phyloP scores from a whole-genome alignment of 257 asterid genomes.

The Nicotiana sylvestris region DNA sequence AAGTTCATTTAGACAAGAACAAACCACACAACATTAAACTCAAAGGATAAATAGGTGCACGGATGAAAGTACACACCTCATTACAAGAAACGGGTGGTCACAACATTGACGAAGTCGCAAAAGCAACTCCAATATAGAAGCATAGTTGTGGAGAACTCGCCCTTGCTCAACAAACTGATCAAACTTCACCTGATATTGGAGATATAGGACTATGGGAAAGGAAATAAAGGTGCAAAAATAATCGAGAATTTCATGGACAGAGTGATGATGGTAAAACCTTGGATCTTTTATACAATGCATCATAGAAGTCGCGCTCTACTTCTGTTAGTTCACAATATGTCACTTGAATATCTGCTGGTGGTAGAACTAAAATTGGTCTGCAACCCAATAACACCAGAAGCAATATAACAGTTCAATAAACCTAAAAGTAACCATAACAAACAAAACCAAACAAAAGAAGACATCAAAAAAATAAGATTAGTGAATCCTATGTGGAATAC shows the following conservation, averaged over 20 bases:
- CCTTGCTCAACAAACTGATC: slow-evolving; percentile 98
- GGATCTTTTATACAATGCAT: slow-evolving; percentile 83
- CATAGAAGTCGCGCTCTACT: slow-evolving; percentile 85
- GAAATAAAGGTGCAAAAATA: slow-evolving; percentile 4
- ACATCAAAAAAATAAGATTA: slow-evolving; percentile 2
- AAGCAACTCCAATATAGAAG: slow-evolving; percentile 92
- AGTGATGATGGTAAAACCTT: slow-evolving; percentile 45
- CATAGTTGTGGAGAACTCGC: slow-evolving; percentile 93
- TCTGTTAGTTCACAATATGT: slow-evolving; percentile 78
- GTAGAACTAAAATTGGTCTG: slow-evolving; percentile 94
- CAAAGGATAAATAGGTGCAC: neutral
- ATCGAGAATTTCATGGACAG: neutral
- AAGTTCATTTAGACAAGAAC: neutral
- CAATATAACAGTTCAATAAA: slow-evolving; percentile 11
- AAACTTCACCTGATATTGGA: slow-evolving; percentile 66
- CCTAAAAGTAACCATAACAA: slow-evolving; percentile 14
- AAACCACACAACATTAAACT: slow-evolving; percentile 5
- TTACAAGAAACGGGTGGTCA: slow-evolving; percentile 95
- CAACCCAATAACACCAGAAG: slow-evolving; percentile 13
- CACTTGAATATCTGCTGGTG: slow-evolving; percentile 87
- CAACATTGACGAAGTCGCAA: slow-evolving; percentile 99
- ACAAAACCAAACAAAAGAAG: neutral
- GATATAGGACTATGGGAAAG: neutral
- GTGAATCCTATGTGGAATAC: slow-evolving; percentile 14
- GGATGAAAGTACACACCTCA: slow-evolving; percentile 51